Evolutionary conservation across 2,329 filamentous ascomycete genomes (phyloP).

Genomic region (Akanthomyces uredinophilus): DNA sequence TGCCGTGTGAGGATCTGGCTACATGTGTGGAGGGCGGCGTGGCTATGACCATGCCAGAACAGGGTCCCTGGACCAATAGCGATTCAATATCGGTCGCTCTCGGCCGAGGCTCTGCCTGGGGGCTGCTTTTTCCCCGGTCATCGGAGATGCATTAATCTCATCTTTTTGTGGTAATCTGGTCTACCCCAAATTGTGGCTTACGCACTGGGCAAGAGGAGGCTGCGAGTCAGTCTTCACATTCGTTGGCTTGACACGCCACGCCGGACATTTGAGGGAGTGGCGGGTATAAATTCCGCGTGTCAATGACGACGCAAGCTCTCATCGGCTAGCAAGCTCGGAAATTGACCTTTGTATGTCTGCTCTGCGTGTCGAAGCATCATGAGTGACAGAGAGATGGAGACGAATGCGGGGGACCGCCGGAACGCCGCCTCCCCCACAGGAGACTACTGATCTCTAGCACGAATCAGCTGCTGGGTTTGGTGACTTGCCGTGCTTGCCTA

Average conservation of each 20-base stretch:
- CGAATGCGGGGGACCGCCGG: not conserved
- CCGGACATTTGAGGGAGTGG: not conserved
- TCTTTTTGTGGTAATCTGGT: not conserved
- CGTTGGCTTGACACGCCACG: not conserved
- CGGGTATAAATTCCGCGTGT: not conserved
- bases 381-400: not conserved
- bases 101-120: constrained; percentile 3
- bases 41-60: not conserved
- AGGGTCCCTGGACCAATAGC: not conserved
- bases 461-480: not conserved
- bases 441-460: not conserved
- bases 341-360: not conserved
- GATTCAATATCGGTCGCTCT: not conserved
- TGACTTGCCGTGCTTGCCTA: too few species aligned
- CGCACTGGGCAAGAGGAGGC: not conserved
- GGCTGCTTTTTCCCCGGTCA: not conserved
- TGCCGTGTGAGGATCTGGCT: not conserved
- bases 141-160: constrained; percentile 6
- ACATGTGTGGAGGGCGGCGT: not conserved
- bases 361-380: not conserved
- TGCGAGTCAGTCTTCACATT: not conserved
- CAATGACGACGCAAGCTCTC: too few species aligned
- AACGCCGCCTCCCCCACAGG: not conserved
- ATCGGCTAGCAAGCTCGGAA: not conserved
- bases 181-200: not conserved